Base-by-base conservation (phyloP, 2,329 filamentous ascomycete species). In the Lasiodiplodia citricola region DNA sequence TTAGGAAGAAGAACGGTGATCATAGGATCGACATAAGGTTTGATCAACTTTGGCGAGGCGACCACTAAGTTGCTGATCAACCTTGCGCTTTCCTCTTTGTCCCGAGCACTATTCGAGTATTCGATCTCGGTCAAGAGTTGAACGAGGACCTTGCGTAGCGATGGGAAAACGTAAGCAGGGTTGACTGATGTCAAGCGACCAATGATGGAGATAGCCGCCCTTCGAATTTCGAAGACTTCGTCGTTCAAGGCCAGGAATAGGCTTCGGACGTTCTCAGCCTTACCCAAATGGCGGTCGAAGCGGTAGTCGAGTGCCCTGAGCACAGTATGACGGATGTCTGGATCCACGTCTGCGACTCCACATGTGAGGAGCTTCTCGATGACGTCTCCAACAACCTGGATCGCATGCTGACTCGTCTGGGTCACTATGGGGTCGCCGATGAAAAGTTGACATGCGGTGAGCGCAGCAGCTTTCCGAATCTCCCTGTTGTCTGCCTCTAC, bases 401-500 rank as follows among this genome's bases (percentile, higher is more conserved):
- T 92, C 0, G 96, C 95, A 79, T 99, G 96, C 72, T 95, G 93
- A 78, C 96, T 98, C 7, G 95, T 97, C 81, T 99, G 96, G 75
- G 97, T 96, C 75, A 99, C 94, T 72, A 99, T 98, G 0, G 96
- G 96, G 77, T 99, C 96, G 74, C 93, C 91, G 56, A 98, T 92
- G 76, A 98, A 98, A 56, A 99, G 88, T 79, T 99, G 96, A 77
- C 96, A 99, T 81, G 96, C 98, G 5, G 96, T 99, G 70, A 99
- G 85, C 18, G 96, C 94, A 2, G 96, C 95, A 18, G 96, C 96
- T 80, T 97, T 95, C 70, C 96, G 90, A 63, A 97, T 97, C 72
- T 96, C 92, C 0, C 93, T 87, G 74, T 97, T 96, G 73, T 98
- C 95, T 71, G 97, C 96, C 74, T 99, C 95, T 52, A 99, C 95